Evolutionary conservation across 1,139 yeast species (phyloP).

Genomic region (Diutina neorugosa): DNA sequence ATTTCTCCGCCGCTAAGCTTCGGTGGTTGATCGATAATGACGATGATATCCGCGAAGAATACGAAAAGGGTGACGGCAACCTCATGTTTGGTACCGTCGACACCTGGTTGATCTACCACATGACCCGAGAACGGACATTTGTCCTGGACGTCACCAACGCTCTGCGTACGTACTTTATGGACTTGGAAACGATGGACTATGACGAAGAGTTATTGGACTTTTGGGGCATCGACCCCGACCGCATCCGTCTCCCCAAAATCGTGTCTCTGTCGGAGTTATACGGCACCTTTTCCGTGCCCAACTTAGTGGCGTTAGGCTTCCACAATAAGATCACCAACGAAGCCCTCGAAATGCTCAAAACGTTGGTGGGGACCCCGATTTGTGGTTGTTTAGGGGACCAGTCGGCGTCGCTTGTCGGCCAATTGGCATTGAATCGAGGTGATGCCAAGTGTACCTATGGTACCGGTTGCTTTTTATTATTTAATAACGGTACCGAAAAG

Average conservation of each 20-base stretch:
- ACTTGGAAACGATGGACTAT: constrained; percentile 63
- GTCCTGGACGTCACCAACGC: constrained; percentile 90
- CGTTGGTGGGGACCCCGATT: constrained; percentile 54
- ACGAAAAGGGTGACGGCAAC: constrained; percentile 59
- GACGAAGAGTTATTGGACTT: constrained; percentile 66
- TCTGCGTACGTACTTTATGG: constrained; percentile 83
- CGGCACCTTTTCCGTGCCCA: constrained; percentile 59
- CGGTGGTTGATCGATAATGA: constrained; percentile 85
- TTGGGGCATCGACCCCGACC: constrained; percentile 66
- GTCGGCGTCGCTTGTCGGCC: constrained; percentile 89
- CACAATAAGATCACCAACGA: constrained; percentile 40
- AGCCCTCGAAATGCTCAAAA: constrained; percentile 36
- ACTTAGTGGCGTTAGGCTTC: constrained; percentile 37
- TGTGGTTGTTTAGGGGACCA: constrained; percentile 94
- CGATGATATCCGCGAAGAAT: constrained; percentile 52
- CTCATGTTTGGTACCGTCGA: constrained; percentile 92
- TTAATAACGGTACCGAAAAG: constrained; percentile 68
- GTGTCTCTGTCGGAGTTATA: constrained; percentile 71
- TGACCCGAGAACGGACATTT: constrained; percentile 61
- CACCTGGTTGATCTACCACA: constrained; percentile 83
- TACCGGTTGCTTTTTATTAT: constrained; percentile 85
- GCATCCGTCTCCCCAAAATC: constrained; percentile 66
- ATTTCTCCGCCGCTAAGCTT: constrained; percentile 84
- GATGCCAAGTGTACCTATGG: constrained; percentile 96
- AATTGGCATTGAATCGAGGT: constrained; percentile 72